Base-by-base conservation (phyloP, 1,284 basidiomycete genomes). In the Papiliotrema fonsecae region DNA sequence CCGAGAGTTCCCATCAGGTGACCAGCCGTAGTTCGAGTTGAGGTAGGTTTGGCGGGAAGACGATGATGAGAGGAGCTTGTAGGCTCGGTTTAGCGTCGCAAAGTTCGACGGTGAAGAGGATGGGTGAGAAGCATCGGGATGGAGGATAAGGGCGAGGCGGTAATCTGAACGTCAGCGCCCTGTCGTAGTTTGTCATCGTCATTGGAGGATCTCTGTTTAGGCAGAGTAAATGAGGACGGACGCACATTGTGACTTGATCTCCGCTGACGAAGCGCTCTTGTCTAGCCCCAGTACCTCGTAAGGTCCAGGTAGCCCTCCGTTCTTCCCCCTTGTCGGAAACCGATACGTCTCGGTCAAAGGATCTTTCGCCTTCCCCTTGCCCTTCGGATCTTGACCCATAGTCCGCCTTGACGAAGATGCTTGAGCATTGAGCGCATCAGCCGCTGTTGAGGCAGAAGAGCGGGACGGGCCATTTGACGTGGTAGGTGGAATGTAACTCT, bases 51-150 rank as follows among this genome's bases (percentile, higher is more conserved):
- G 48, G 43, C 70, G 58, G 2, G 59, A 54, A 4, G 56, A 51
- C 1, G 62, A 54, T 3, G 58, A 47, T 2, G 66, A 67, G 11
- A 74, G 61, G 13, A 74, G 59, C 28, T 59, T 72, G 58, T 74
- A 74, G 6, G 72, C 72, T 21, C 56, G 51, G 53, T 66, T 59
- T 13, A 74, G 63, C 4, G 55, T 61, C 4, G 66, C 57, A 45
- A 74, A 74, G 53, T 73, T 58, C 16, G 65, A 58, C 1, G 66
- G 61, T 0, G 65, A 70, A 3, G 72, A 62, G 3, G 70, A 69
- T 2, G 70, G 70, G 52, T 74, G 70, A 5, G 61, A 59, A 5
- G 67, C 66, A 51, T 74, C 72, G 6, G 72, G 72, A 51, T 74
- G 72, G n/a, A 72, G 58, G 7, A 74, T 42, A 9, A 69, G 54